Evolutionary conservation across 345 rosid species (phyloP), one percentile per base, ranked within the genome.

Genomic region (Eucalyptus regnans): DNA sequence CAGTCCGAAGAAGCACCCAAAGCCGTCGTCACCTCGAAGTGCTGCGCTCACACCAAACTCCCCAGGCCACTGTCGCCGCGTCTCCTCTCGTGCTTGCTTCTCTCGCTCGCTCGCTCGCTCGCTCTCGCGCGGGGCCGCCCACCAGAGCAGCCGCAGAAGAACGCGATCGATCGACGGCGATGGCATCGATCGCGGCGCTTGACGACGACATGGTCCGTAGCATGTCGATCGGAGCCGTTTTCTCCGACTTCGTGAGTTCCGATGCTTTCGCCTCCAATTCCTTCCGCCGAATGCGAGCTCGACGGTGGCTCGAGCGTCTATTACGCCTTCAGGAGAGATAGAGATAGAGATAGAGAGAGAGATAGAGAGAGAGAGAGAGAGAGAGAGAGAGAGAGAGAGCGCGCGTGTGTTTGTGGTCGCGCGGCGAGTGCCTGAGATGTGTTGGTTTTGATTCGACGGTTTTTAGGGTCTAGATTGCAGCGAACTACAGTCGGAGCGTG

Each of bases 161-260:
- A 27, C 51, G 12, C 52, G 9, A 46, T 9, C 88, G 25, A 9
- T 85, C 66, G 2, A 41, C 50, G 90, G 81, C 84, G 91, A 62
- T 87, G 86, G 92, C 91, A 92, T 89, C 97, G 89, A 91, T 97
- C 60, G 89, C 94, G 33, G 96, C 94, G 93, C 94, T 97, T 29
- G 95, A 98, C 84, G 99, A 95, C 88, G 95, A 93, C 49, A 93
- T 88, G 2, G 93, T 98, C 50, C 94, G 96, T 71, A 94, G 97
- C 91, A 98, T 98, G 99, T 90, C 99, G 52, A 93, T 98, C 66
- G 99, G 97, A 46, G 99, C 99, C 33, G 95, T 97, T 89, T 98
- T 98, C 98, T 94, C 98, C 8, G 99, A 97, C 92, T 97, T 95
- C 52, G 99, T 97, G 94, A 92, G 95, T 79, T 27, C 23, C 54